Evolutionary conservation across 805 yeast genomes (phyloP), one percentile per base, ranked within the genome.

Genomic region (Lipomyces mesembrius): DNA sequence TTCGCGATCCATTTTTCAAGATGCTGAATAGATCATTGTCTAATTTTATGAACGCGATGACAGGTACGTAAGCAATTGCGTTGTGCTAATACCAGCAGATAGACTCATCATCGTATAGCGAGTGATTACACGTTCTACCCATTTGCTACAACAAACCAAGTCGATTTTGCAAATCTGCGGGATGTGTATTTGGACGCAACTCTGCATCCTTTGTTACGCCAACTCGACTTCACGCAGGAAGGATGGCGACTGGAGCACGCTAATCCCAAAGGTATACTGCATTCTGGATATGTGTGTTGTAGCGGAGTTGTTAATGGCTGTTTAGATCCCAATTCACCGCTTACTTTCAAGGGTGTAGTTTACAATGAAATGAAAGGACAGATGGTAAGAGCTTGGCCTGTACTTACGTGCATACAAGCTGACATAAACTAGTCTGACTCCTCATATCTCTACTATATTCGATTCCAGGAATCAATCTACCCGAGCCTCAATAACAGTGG

Each of bases 341-440:
- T 95, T 54, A 81, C 81, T 3, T 91, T 92, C 78, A 95, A 95
- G 78, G 99, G 99, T 57, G 99, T 95, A 43, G 99, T 95, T 2
- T 95, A 90, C 77, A 95, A 95, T 76, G 99, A 95, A 79, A 95
- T 95, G 99, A 95, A 95, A 78, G 99, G 99, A 8, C 98, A 94
- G 78, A 86, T 91, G 75, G 67, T 63, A 54, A 14, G 27, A 11
- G 17, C 9, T 20, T 29, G 5, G 14, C 39, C 25, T 17, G 17
- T 25, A 5, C 2, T 59, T 11, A 29, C 7, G 49, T 43, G 49
- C 49, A n/a, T n/a, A 43, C 8, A 32, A 39, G 46, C 54, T 56
- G 27, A 58, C 49, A 9, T 29, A 29, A 52, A 20, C 34, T 53
- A 63, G 66, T 90, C 97, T 0, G 94, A 92, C 77, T 85, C 97